A percentile compares a stretch with the other conserved stretches of the same genome.
Evolutionary conservation across 495 filamentous ascomycete genomes (phyloP).

Genomic region (Neurospora sp.): DNA sequence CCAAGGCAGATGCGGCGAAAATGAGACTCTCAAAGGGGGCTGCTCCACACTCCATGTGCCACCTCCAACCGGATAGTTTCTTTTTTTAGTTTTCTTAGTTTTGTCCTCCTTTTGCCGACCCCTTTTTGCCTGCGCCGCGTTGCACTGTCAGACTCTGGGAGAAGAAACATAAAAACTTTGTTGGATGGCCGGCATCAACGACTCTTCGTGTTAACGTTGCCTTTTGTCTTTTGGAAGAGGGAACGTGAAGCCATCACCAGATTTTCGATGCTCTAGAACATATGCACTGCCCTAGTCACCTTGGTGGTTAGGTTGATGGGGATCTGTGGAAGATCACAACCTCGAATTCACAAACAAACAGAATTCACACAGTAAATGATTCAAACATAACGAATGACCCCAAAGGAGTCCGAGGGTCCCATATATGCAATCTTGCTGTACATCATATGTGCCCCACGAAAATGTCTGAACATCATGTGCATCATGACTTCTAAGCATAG

Average conservation of each 20-base stretch:
- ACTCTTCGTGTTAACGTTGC: background rate
- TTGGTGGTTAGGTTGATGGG: background rate
- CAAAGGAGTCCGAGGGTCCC: background rate
- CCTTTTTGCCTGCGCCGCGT: constrained; percentile 2
- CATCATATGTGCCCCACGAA: background rate
- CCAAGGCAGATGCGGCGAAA: background rate
- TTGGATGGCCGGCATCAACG: background rate
- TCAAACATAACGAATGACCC: background rate
- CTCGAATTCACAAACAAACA: background rate
- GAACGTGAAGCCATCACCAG: background rate
- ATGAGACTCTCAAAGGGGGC: background rate
- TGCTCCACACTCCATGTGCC: background rate
- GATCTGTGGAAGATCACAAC: background rate
- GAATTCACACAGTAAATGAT: background rate
- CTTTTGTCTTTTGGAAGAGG: background rate
- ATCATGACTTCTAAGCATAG: background rate
- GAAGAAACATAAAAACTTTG: background rate
- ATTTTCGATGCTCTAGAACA: background rate
- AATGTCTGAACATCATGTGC: background rate
- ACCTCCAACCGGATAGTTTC: constrained; percentile 1
- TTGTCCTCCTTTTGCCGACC: background rate
- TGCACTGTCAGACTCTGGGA: background rate
- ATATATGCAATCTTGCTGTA: background rate
- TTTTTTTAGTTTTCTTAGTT: constrained; percentile 13
- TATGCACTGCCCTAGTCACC: background rate